Conservation (phyloP, 1,284 basidiomycete species). For the Golubevia pallescens region DNA sequence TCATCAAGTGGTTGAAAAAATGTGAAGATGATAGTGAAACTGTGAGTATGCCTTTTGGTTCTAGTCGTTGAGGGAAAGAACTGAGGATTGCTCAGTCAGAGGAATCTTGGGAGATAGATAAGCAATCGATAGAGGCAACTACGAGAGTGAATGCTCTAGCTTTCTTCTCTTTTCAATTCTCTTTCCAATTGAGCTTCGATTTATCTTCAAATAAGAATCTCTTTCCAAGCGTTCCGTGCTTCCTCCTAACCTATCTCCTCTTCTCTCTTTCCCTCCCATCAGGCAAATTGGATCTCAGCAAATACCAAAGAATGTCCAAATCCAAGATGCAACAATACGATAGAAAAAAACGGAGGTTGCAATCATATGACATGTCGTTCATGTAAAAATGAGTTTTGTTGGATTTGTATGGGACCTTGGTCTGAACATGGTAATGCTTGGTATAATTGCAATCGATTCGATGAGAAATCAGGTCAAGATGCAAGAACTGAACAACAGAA, state of each 20-base stretch:
- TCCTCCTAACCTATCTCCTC: too few species aligned
- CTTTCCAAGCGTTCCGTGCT: too few species aligned
- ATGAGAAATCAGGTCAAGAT: constrained; percentile 87
- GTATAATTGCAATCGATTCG: constrained; percentile 97
- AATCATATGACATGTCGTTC: constrained; percentile 91
- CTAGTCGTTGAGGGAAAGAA: too few species aligned
- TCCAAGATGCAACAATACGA: constrained; percentile 81
- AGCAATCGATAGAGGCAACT: too few species aligned
- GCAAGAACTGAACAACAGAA: constrained; percentile 73
- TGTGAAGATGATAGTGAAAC: constrained; percentile 97
- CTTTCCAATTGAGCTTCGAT: background rate
- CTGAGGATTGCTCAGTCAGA: too few species aligned
- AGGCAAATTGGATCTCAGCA: constrained; percentile 96
- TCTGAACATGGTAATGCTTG: constrained; percentile 94
- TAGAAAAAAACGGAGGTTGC: constrained; percentile 99
- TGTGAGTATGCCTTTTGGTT: constrained; percentile 5
- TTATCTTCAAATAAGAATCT: background rate
- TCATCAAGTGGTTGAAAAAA: constrained; percentile 94
- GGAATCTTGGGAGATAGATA: too few species aligned
- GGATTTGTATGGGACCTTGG: constrained; percentile 82
- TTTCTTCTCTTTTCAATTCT: too few species aligned
- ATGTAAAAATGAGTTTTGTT: constrained; percentile 70
- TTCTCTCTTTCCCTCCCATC: too few species aligned
- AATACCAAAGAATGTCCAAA: constrained; percentile 97
- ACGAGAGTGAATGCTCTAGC: too few species aligned